These are phyloP conservation scores for Skeletonema menzelii DNA, from an alignment of 108 stramenopile species.

Conservation along the genomic window DNA sequence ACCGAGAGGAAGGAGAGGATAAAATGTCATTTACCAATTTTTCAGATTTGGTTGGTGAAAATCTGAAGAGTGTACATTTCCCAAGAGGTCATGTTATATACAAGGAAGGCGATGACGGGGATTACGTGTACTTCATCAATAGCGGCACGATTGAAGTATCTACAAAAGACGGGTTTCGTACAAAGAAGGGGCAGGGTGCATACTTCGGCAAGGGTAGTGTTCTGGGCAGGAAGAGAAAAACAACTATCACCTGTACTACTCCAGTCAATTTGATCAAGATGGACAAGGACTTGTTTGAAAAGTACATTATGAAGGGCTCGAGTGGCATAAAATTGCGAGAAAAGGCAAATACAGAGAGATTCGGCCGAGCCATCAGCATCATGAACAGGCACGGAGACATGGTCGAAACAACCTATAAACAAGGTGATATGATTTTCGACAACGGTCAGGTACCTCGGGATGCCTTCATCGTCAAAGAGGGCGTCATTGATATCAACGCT, in stretches of 20 bases:
- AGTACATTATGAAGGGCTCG: slow-evolving; percentile 48
- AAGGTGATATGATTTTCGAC: slow-evolving; percentile 35
- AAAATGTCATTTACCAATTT: slow-evolving; percentile 44
- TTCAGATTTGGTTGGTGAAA: slow-evolving; percentile 39
- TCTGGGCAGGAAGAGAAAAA: slow-evolving; percentile 24
- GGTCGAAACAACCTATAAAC: slow-evolving; percentile 30
- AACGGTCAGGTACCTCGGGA: slow-evolving; percentile 33
- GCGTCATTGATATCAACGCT: slow-evolving; percentile 48
- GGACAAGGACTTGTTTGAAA: slow-evolving; percentile 44
- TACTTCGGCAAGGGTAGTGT: slow-evolving; percentile 53
- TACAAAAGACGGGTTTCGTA: slow-evolving; percentile 45
- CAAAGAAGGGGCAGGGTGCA: slow-evolving; percentile 51
- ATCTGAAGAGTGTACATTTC: slow-evolving; percentile 54
- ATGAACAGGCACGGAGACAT: slow-evolving; percentile 21
- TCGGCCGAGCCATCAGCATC: slow-evolving; percentile 35
- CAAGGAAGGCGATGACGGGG: slow-evolving; percentile 77
- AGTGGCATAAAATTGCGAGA: slow-evolving; percentile 30
- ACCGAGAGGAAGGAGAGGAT: slow-evolving; percentile 16
- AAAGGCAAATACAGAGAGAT: slow-evolving; percentile 41
- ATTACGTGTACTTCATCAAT: slow-evolving; percentile 86
- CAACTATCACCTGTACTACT: slow-evolving; percentile 40
- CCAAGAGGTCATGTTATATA: slow-evolving; percentile 81
- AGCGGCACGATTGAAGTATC: slow-evolving; percentile 76
- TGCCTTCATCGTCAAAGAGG: slow-evolving; percentile 65
- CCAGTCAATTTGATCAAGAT: slow-evolving; percentile 6